phyloP scores from a whole-genome alignment of 176 grass and related monocot genomes.

The Microstegium vimineum region DNA sequence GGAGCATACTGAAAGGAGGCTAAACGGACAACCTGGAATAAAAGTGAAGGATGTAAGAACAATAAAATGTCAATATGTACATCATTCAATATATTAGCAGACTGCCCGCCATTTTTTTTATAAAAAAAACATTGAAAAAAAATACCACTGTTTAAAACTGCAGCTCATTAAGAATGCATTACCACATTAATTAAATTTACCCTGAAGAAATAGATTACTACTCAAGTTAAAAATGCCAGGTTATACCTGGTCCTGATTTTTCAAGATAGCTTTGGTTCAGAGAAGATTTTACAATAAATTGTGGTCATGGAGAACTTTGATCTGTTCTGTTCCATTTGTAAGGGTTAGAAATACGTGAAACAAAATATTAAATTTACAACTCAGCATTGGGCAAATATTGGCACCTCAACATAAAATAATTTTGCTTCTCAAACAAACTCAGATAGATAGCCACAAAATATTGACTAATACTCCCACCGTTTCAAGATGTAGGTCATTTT shows the following conservation, averaged over 20 bases:
- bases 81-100: not conserved
- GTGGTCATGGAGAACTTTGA: not conserved
- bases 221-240: not conserved
- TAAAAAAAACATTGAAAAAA: not conserved
- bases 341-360: not conserved
- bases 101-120: not conserved
- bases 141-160: not conserved
- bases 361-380: not conserved
- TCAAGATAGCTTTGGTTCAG: not conserved
- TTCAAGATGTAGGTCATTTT: not conserved
- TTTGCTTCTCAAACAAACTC: not conserved
- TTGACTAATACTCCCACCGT: not conserved
- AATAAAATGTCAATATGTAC: not conserved
- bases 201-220: not conserved
- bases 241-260: not conserved
- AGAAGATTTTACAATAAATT: slow-evolving; percentile 13
- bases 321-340: not conserved
- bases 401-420: not conserved
- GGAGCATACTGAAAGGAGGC: slow-evolving; percentile 91
- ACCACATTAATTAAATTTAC: not conserved
- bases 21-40: slow-evolving; percentile 81
- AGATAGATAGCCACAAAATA: not conserved
- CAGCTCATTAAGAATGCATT: not conserved
- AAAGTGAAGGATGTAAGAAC: slow-evolving; percentile 8
- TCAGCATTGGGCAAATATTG: not conserved